These are phyloP conservation scores for Aspergillus fructus DNA, from an alignment of 2,329 filamentous ascomycete species.

Conservation along the genomic window DNA sequence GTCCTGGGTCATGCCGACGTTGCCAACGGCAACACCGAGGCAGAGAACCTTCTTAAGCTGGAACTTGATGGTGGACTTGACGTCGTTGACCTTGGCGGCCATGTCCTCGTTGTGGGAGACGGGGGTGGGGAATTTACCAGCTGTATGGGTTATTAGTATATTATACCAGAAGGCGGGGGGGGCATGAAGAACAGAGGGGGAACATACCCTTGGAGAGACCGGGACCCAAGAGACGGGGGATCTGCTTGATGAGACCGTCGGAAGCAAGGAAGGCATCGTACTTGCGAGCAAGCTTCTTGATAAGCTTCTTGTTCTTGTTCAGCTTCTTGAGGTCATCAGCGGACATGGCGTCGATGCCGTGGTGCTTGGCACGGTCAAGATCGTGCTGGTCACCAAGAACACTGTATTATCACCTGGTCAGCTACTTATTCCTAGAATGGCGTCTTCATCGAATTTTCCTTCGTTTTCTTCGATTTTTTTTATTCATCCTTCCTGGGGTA, in stretches of 20 bases:
- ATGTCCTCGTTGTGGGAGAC: conserved; percentile 97
- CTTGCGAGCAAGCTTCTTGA: conserved; percentile 99
- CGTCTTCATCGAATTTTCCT: neutral
- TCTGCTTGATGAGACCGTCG: conserved; percentile 98
- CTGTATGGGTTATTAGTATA: conserved; percentile 51
- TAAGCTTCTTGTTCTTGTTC: conserved; percentile 99
- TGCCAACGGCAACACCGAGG: conserved; percentile 98
- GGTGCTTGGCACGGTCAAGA: conserved; percentile 99
- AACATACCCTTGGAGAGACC: conserved; percentile 90
- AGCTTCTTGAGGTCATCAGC: conserved; percentile 99
- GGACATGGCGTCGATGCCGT: conserved; percentile 97
- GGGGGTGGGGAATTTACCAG: conserved; percentile 99
- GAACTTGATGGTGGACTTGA: conserved; percentile 99
- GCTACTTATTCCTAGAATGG: conserved; percentile 13
- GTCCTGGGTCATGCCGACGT: conserved; percentile 95
- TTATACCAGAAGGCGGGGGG: neutral
- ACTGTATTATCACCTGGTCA: conserved; percentile 43
- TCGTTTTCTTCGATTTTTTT: neutral
- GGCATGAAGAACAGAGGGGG: neutral
- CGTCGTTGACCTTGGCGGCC: conserved; percentile 91
- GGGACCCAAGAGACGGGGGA: conserved; percentile 97
- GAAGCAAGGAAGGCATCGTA: conserved; percentile 99
- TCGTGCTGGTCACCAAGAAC: conserved; percentile 94
- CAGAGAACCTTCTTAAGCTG: conserved; percentile 99
- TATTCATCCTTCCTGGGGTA: neutral